Percentiles rank a stretch among this genome's conserved stretches.
These are phyloP conservation scores for Lomentospora prolificans DNA, from an alignment of 2,329 filamentous ascomycete genomes.

Conservation along the genomic window DNA sequence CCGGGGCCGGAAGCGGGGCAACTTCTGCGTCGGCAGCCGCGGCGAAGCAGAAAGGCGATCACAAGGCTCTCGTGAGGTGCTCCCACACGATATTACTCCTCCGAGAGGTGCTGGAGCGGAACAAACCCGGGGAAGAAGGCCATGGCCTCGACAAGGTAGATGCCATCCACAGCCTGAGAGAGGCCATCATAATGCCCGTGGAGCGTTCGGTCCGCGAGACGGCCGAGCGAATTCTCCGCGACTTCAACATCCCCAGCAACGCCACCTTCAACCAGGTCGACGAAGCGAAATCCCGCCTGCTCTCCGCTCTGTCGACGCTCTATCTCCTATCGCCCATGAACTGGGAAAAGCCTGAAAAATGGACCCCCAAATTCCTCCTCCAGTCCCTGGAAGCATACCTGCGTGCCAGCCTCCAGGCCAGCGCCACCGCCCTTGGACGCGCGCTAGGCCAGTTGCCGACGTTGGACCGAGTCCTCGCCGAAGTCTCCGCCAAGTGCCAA, in stretches of 20 bases:
- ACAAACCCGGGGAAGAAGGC: slow-evolving; percentile 63
- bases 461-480: slow-evolving; percentile 70
- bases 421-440: slow-evolving; percentile 62
- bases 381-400: slow-evolving; percentile 73
- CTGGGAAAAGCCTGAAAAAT: slow-evolving; percentile 40
- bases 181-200: slow-evolving; percentile 57
- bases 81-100: slow-evolving; percentile 69
- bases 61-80: slow-evolving; percentile 71
- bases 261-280: slow-evolving; percentile 57
- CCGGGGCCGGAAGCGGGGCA: slow-evolving; percentile 16
- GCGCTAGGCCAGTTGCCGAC: slow-evolving; percentile 71
- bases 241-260: slow-evolving; percentile 60
- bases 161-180: slow-evolving; percentile 60
- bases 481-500: slow-evolving; percentile 77
- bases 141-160: slow-evolving; percentile 65
- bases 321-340: slow-evolving; percentile 70
- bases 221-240: slow-evolving; percentile 69
- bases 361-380: slow-evolving; percentile 62
- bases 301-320: slow-evolving; percentile 65
- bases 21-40: slow-evolving; percentile 19
- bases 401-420: slow-evolving; percentile 69
- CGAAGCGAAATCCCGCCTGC: slow-evolving; percentile 63
- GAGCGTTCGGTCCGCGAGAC: slow-evolving; percentile 65
- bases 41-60: slow-evolving; percentile 53
- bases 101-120: slow-evolving; percentile 59